Percentiles rank a stretch among this genome's conserved stretches.
Conservation (phyloP, 169 alveolate genomes). For the Babesia divergens region DNA sequence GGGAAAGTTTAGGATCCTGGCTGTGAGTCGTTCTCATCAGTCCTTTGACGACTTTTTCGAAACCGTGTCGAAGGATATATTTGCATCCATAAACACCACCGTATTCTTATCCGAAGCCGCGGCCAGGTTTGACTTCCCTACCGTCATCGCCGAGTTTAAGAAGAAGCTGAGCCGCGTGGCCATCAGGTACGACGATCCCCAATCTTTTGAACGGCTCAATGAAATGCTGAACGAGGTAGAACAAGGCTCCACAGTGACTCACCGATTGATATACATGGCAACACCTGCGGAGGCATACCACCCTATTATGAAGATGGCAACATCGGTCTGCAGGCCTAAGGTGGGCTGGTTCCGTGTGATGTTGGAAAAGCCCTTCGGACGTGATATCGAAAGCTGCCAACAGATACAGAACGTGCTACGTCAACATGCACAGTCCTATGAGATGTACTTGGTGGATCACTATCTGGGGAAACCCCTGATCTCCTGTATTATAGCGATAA, state of each 20-base stretch:
- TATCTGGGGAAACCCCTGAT: constrained; percentile 65
- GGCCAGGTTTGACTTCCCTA: constrained; percentile 61
- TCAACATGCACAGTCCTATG: constrained; percentile 39
- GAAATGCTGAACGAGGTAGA: constrained; percentile 40
- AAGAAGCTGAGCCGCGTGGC: constrained; percentile 33
- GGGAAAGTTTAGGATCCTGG: constrained; percentile 45
- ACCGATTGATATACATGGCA: constrained; percentile 60
- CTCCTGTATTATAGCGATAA: constrained; percentile 49
- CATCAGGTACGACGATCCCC: constrained; percentile 33
- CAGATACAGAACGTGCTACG: constrained; percentile 25
- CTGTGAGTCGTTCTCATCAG: constrained; percentile 38
- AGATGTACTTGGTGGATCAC: constrained; percentile 61
- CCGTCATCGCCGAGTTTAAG: constrained; percentile 59
- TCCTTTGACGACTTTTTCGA: constrained; percentile 58
- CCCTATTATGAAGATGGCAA: constrained; percentile 53
- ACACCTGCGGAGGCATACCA: constrained; percentile 67
- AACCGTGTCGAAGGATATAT: constrained; percentile 53
- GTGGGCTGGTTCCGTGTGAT: constrained; percentile 63
- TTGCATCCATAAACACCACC: constrained; percentile 58
- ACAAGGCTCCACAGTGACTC: constrained; percentile 38
- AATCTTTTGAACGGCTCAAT: constrained; percentile 4
- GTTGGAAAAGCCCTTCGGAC: constrained; percentile 68
- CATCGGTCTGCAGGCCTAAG: constrained; percentile 54
- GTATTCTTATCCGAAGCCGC: constrained; percentile 58
- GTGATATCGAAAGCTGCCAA: constrained; percentile 39